Evolutionary conservation across 2,329 filamentous ascomycete genomes (phyloP), one percentile per base, ranked within the genome.

Genomic region (Massarina eburnea): DNA sequence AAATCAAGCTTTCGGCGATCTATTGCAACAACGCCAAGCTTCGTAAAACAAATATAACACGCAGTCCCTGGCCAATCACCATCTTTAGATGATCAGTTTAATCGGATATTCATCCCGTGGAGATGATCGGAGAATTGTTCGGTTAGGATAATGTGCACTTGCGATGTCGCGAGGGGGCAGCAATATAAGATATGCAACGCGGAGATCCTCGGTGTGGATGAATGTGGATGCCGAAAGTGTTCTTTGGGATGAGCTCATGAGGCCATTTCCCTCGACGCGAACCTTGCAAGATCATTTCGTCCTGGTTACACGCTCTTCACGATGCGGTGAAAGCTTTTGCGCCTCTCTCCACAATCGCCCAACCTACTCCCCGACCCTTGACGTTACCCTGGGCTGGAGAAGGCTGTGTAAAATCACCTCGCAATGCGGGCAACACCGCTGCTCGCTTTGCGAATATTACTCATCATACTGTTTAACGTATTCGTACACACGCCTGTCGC

Each of bases 361-460:
- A 35, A 8, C 7, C 33, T 21, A 18, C 5, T 21, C 33, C 10
- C 12, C 12, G 8, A 21, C 9, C 8, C 17, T 22, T n/a, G n/a
- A 17, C n/a, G 9, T 29, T 14, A 15, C 14, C 15, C n/a, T 21
- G 24, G 2, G 24, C 38, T 30, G 8, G 38, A 29, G 8, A 6
- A 30, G 15, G 22, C 15, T 30, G 24, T 4, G 9, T 39, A 14
- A n/a, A 18, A 24, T 9, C 14, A n/a, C 22, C n/a, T 96, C 90
- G 57, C 96, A 90, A 46, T 50, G 48, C 29, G 38, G 19, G 30
- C 14, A 96, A 76, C 73, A 95, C 87, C 68, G 86, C 83, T 52
- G 95, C 79, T 1, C 84, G 84, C 6, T 5, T 26, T 22, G 22
- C 15, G 17, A 20, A 14, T 12, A 8, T 14, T 22, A 4, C n/a